A percentile compares a stretch with the other conserved stretches of the same genome.
Evolutionary conservation across 2,329 filamentous ascomycete genomes (phyloP).

Genomic region (Ramularia collo-cygni): DNA sequence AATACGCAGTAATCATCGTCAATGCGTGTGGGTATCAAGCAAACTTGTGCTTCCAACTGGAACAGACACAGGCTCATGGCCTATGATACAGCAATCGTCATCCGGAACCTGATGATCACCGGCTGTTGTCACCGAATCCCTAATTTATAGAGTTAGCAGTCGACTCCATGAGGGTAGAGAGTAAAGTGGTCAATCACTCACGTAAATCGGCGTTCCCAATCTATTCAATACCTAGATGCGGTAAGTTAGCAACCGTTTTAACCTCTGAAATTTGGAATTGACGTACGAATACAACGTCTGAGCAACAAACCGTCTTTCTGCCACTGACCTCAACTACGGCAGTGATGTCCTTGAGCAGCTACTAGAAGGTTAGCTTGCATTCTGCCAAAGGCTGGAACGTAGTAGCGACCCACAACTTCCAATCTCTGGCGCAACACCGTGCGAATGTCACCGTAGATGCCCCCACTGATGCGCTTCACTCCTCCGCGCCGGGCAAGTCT

Average conservation of each 20-base stretch:
- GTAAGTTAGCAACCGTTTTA: too few relatives aligned
- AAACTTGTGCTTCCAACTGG: too few relatives aligned
- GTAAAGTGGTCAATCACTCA: too few relatives aligned
- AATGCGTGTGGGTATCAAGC: too few relatives aligned
- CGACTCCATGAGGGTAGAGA: too few relatives aligned
- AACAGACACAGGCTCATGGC: too few relatives aligned
- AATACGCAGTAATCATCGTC: too few relatives aligned
- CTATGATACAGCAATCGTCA: too few relatives aligned
- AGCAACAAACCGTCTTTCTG: slow-evolving; percentile 55
- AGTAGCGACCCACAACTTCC: slow-evolving; percentile 44
- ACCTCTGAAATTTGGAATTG: slow-evolving; percentile 41
- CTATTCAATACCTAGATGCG: slow-evolving; percentile 13
- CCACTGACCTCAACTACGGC: slow-evolving; percentile 18
- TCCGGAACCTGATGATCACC: too few relatives aligned
- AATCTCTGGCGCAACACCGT: slow-evolving; percentile 49
- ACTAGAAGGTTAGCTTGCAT: background rate
- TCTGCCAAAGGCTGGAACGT: background rate
- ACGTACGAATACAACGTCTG: slow-evolving; percentile 58
- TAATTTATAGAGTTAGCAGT: too few relatives aligned
- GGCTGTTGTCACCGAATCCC: too few relatives aligned
- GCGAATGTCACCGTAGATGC: slow-evolving; percentile 59
- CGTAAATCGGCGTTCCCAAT: slow-evolving; percentile 12
- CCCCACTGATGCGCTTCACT: slow-evolving; percentile 62
- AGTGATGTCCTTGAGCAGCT: slow-evolving; percentile 22
- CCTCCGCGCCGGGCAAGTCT: slow-evolving; percentile 69